Conservation (phyloP, 2,329 filamentous ascomycete species). For the Purpureocillium lavendulum region DNA sequence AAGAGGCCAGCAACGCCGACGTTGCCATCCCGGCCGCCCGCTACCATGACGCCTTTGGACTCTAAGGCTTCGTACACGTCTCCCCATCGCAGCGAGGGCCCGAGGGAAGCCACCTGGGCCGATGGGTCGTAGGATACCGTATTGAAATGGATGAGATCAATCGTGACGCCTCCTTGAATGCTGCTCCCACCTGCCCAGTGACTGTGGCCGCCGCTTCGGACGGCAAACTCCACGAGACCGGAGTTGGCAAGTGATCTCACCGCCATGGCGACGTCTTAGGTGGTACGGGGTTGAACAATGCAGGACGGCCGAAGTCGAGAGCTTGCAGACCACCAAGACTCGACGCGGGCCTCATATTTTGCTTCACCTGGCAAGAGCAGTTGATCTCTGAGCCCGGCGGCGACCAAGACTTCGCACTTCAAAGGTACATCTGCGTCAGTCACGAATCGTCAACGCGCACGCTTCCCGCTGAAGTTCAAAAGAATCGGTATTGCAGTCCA, state of each 20-base stretch:
- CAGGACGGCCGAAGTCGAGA: not conserved
- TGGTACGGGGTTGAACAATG: not conserved
- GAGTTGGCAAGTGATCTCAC: too few species aligned
- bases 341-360: too few species aligned
- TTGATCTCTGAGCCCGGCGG: too few species aligned
- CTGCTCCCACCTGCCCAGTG: conserved; percentile 6
- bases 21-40: conserved; percentile 13
- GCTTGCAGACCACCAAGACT: too few species aligned
- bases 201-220: conserved; percentile 8
- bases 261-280: not conserved
- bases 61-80: conserved; percentile 13
- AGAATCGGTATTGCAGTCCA: too few species aligned
- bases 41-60: conserved; percentile 8
- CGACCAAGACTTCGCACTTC: too few species aligned
- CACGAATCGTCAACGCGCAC: too few species aligned
- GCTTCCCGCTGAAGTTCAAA: too few species aligned
- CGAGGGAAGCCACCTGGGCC: conserved; percentile 16
- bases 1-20: conserved; percentile 16
- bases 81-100: conserved; percentile 14
- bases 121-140: not conserved
- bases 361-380: too few species aligned
- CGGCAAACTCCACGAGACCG: not conserved
- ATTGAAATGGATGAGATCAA: conserved; percentile 5
- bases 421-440: too few species aligned
- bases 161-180: conserved; percentile 5